Conservation (phyloP, 2,329 filamentous ascomycete genomes). For the Aureobasidium lini region DNA sequence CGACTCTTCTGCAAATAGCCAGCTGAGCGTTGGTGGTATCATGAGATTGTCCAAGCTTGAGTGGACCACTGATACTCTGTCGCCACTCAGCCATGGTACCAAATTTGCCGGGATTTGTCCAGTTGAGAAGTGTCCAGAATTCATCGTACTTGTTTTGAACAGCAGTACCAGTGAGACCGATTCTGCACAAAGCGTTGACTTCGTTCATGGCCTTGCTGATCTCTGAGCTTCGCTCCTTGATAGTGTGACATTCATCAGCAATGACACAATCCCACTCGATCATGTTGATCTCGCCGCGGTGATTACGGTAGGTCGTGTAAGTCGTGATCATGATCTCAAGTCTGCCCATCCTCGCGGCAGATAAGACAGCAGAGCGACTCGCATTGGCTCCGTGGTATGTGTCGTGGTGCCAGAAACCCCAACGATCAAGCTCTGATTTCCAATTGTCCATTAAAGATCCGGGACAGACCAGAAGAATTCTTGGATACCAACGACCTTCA, state of each 20-base stretch:
- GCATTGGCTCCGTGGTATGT: conserved; percentile 63
- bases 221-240: conserved; percentile 73
- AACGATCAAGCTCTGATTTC: conserved; percentile 75
- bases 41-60: conserved; percentile 85
- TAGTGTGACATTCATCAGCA: conserved; percentile 84
- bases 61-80: conserved; percentile 64
- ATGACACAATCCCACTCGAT: conserved; percentile 90
- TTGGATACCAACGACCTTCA: conserved; percentile 67
- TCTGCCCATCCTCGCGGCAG: conserved; percentile 63
- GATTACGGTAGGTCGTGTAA: conserved; percentile 77
- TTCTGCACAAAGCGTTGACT: conserved; percentile 83
- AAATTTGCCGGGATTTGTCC: conserved; percentile 78
- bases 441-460: conserved; percentile 86
- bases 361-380: conserved; percentile 45
- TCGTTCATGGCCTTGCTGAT: conserved; percentile 82
- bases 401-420: conserved; percentile 94
- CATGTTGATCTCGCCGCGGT: conserved; percentile 70
- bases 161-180: conserved; percentile 88
- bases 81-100: conserved; percentile 69
- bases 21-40: conserved; percentile 80
- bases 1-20: conserved; percentile 70
- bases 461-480: conserved; percentile 78
- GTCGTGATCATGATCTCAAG: conserved; percentile 92
- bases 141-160: conserved; percentile 99
- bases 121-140: conserved; percentile 91